Base-by-base conservation (phyloP, 1,139 yeast species). In the Taiozyma sp. region DNA sequence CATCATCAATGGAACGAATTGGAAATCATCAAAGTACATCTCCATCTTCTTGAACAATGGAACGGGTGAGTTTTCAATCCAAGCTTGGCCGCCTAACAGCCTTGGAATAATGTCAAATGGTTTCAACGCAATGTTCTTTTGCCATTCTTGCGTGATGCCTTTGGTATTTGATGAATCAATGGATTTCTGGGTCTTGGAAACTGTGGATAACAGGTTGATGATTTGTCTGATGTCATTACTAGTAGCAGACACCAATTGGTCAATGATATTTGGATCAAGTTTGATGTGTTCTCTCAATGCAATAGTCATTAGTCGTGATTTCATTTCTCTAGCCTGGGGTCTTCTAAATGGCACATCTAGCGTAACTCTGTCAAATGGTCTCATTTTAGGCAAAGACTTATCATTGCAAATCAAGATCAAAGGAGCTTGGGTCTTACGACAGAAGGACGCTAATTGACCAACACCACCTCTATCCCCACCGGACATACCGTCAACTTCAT, bases 381-480 rank as follows among this genome's bases (percentile, higher is more conserved):
- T 79, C 98, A 95, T 92, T 64, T 95, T 95, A 0, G 97, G 98
- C 55, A 90, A 74, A 12, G 89, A 79, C 58, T 90, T 84, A 65
- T 95, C 99, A 69, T 95, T 95, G 73, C 99, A 93, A 55, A 95
- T 91, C 51, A 93, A 76, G 55, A 95, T 90, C 73, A 95, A 79
- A 14, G 99, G 99, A 65, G 93, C 88, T 48, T 83, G 78, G 1
- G 99, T 91, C 46, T 82, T 84, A 44, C 86, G 78, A 66, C 98
- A 93, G 61, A 90, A 86, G 44, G 86, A 84, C 0, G 97, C 92
- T 70, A 95, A 78, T 53, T 93, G 96, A 28, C 97, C 98, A 23
- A 95, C 97, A 57, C 99, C 99, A 56, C 99, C 99, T 62, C 95
- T 85, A 68, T 95, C 99, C 57, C 99, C 99, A 63, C 96, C 91